phyloP scores from a whole-genome alignment of 352 stramenopile species.

The Globisporangium ultimum region DNA sequence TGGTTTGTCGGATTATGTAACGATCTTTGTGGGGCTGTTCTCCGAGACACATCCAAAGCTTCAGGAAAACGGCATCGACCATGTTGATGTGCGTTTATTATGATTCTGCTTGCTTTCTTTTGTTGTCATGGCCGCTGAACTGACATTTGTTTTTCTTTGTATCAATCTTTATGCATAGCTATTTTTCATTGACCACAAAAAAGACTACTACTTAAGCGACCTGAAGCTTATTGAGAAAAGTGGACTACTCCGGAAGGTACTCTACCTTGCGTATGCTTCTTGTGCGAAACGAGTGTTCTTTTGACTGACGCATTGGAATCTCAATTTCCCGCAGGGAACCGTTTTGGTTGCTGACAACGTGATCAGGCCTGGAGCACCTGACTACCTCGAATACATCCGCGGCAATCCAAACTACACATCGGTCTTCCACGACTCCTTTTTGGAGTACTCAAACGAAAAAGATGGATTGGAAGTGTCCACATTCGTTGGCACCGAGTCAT shows the following conservation, averaged over 20 bases:
- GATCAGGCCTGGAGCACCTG: constrained; percentile 22
- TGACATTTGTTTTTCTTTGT: not conserved
- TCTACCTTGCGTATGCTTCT: not conserved
- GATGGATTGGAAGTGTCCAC: constrained; percentile 42
- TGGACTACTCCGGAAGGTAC: constrained; percentile 23
- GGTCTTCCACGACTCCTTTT: constrained; percentile 30
- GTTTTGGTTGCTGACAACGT: constrained; percentile 42
- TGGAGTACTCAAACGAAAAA: constrained; percentile 34
- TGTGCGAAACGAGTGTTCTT: not conserved
- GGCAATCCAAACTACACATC: constrained; percentile 24
- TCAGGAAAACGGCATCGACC: constrained; percentile 22
- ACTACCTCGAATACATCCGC: constrained; percentile 41
- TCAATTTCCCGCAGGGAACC: constrained; percentile 18
- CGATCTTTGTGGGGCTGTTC: constrained; percentile 35
- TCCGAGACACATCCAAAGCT: constrained; percentile 22
- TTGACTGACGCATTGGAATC: not conserved
- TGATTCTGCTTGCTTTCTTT: not conserved
- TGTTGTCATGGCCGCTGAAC: not conserved
- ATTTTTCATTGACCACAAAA: constrained; percentile 41
- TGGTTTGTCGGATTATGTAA: constrained; percentile 25
- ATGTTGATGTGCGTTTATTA: constrained; percentile 31
- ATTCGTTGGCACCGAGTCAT: constrained; percentile 1
- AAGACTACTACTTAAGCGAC: constrained; percentile 28
- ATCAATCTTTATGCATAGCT: constrained; percentile 11
- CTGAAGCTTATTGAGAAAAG: constrained; percentile 29